Evolutionary conservation across 768 basidiomycete species (phyloP).

Genomic region (Ramaria rubella): DNA sequence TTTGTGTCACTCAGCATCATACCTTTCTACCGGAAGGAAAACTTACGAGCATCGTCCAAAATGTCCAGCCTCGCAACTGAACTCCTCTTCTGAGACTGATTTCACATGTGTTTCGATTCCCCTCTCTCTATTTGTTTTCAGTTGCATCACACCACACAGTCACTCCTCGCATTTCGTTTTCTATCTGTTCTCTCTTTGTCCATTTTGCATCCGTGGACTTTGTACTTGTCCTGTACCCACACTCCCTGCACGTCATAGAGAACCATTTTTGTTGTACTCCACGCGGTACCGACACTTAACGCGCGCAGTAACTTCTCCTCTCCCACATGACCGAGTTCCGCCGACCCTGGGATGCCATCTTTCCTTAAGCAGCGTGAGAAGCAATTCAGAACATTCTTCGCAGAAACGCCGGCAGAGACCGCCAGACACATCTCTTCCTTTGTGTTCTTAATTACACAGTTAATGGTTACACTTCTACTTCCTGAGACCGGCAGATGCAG

Average conservation of each 20-base stretch:
- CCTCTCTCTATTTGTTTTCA: background rate
- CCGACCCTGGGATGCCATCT: background rate
- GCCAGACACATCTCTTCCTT: too few species aligned
- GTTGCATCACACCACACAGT: background rate
- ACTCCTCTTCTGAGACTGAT: background rate
- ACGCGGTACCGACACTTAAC: background rate
- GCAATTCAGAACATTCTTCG: background rate
- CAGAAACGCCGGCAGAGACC: too few species aligned
- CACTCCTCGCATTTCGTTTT: background rate
- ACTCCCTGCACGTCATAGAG: slow-evolving; percentile 3
- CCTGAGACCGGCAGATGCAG: too few species aligned
- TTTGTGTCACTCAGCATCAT: background rate
- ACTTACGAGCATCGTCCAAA: slow-evolving; percentile 3
- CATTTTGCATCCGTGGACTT: slow-evolving; percentile 6
- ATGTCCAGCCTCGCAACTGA: background rate
- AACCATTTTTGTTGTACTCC: background rate
- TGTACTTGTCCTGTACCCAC: slow-evolving; percentile 6
- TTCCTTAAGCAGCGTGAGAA: background rate
- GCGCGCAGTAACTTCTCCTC: background rate
- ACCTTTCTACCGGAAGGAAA: background rate
- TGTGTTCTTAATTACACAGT: too few species aligned
- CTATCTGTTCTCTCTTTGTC: background rate
- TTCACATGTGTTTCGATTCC: background rate
- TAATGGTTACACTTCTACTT: too few species aligned
- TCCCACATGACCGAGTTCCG: background rate